Percentiles rank a stretch among this genome's conserved stretches.
These are phyloP conservation scores for Brasenia schreberi DNA, from an alignment of 164 flowering plant species.

Conservation along the genomic window DNA sequence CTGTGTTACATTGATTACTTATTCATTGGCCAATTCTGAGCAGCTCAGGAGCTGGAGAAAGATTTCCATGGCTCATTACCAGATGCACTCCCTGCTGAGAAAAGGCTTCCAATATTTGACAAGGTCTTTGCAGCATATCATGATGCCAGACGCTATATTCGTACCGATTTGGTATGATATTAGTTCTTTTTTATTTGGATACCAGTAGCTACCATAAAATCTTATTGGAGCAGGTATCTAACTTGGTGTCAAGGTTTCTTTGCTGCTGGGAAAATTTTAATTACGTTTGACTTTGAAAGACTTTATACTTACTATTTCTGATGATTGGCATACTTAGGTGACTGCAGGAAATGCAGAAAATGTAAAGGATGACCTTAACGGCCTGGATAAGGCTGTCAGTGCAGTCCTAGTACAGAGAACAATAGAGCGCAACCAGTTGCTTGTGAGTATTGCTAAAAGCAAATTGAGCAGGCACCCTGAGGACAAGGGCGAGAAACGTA, in stretches of 20 bases:
- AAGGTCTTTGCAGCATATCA: constrained; percentile 86
- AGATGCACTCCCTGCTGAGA: constrained; percentile 72
- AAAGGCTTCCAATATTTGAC: constrained; percentile 62
- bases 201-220: too few relatives aligned
- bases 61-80: constrained; percentile 48
- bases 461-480: constrained; percentile 50
- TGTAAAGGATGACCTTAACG: constrained; percentile 82
- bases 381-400: constrained; percentile 95
- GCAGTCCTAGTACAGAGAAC: constrained; percentile 77
- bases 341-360: constrained; percentile 82
- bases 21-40: constrained; percentile 4
- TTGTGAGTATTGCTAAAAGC: constrained; percentile 65
- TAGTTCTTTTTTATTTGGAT: background rate
- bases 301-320: constrained; percentile 5
- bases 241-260: background rate
- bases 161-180: constrained; percentile 71
- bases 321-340: constrained; percentile 29
- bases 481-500: constrained; percentile 67
- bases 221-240: background rate
- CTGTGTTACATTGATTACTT: too few relatives aligned
- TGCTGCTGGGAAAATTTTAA: background rate
- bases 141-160: constrained; percentile 86
- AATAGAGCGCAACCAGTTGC: constrained; percentile 81
- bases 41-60: constrained; percentile 98
- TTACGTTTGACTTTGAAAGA: too few relatives aligned